Base-by-base conservation (phyloP, 2,329 filamentous ascomycete genomes). In the Bertia moriformis region DNA sequence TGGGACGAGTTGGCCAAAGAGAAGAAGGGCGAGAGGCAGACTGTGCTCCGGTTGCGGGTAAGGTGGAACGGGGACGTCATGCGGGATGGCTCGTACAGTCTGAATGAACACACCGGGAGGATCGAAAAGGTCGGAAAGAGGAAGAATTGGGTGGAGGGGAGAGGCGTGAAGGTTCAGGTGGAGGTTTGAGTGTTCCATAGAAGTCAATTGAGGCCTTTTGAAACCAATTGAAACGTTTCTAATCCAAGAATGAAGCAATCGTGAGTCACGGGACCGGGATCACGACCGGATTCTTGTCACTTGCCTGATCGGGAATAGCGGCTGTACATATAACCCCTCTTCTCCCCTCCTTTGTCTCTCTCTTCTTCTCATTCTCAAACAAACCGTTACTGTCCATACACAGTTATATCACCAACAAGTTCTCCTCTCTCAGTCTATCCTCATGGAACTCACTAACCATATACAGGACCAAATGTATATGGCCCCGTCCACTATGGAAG, bases 41-140 rank as follows among this genome's bases (percentile, higher is more conserved):
- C 10, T 29, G n/a, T 29, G 24, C 24, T 29, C 10, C n/a, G 24
- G 10, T n/a, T 29, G 10, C 24, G 24, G 24, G n/a, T 29, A 29
- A 29, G n/a, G 10, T 29, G 24, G 10, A 29, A n/a, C n/a, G 24
- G n/a, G 10, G 24, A 29, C n/a, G 24, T n/a, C n/a, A 10, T 29
- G n/a, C n/a, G 10, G n/a, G 24, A 10, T 29, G 24, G 24, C 10
- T n/a, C 10, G n/a, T n/a, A 29, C 24, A 29, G 10, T 10, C 24
- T 29, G 10, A 10, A 29, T 10, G 24, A 29, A 29, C 24, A 61
- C 44, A 46, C 61, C 17, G 48, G 56, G 30, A 51, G 59, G 49
- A 52, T 73, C 22, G 61, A 69, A 44, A 76, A 74, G 53, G 58
- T 67, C 4, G 73, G 73, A 1, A 78, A 77, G 59, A 67, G 63